Conservation (phyloP, 345 rosid species). For the Eucalyptus guilfoylei region DNA sequence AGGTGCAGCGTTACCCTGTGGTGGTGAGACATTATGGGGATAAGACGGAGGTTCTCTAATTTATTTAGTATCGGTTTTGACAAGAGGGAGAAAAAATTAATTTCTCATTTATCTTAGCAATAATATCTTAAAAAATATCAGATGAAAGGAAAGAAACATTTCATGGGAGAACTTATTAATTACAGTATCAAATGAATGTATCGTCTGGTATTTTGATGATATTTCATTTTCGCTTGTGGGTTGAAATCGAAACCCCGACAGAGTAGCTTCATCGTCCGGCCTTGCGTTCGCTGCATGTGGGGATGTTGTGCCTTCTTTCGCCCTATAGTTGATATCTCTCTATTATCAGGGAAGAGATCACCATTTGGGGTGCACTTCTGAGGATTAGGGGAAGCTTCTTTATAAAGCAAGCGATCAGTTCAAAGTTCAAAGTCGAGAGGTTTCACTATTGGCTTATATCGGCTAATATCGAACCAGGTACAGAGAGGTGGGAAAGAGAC, state of each 20-base stretch:
- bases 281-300: background rate
- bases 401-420: background rate
- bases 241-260: constrained; percentile 81
- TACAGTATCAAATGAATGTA: too few species aligned
- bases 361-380: background rate
- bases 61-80: too few species aligned
- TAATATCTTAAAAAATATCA: too few species aligned
- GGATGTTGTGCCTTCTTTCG: background rate
- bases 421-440: background rate
- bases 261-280: constrained; percentile 14
- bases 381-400: background rate
- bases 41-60: too few species aligned
- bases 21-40: too few species aligned
- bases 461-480: too few species aligned
- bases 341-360: background rate
- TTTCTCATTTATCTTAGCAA: too few species aligned
- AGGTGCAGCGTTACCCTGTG: too few species aligned
- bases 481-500: background rate
- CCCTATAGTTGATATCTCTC: background rate
- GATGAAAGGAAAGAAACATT: too few species aligned
- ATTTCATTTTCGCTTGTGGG: constrained; percentile 4
- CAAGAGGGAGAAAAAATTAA: too few species aligned
- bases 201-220: too few species aligned
- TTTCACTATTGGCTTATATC: background rate
- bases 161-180: too few species aligned